Evolutionary conservation across 108 stramenopile genomes (phyloP), one percentile per base, ranked within the genome.

Genomic region (Schizochytrium sp.): DNA sequence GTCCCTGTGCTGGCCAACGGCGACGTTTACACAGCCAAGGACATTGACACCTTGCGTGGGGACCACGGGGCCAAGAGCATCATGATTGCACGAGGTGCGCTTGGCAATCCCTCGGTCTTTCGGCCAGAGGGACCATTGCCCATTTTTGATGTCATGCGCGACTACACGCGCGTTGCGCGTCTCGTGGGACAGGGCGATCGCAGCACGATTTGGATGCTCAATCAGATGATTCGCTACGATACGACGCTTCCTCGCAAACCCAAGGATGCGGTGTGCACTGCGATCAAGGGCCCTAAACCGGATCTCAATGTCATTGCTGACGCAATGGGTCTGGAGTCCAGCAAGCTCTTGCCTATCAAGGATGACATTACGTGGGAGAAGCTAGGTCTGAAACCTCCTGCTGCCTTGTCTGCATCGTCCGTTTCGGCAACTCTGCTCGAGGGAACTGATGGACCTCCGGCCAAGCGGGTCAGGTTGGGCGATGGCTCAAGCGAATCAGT

Each of bases 141-240:
- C 48, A 47, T 83, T 25, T 83, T 53, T 53, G 76, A 83, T 23
- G 76, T 83, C 4, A 83, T 83, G 76, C 19, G 51, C 23, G 76
- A 83, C 76, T 83, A 83, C 51, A 53, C 51, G 19, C 45, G 76
- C 12, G 51, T 83, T 6, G 45, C 48, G 43, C 19, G 51, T 6
- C 51, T 53, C 0, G 76, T 83, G 18, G 76, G 51, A 6, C 45
- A 83, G 12, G 48, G 19, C 3, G 48, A 53, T 12, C n/a, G 48
- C 48, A 53, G 23, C 51, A 83, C 76, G 10, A 53, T 83, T 1
- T 83, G 51, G 48, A 83, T 53, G 48, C 76, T 83, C 16, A 21
- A 83, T 8, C 76, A 83, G 76, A 83, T 83, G 76, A 21, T 83
- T 8, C 45, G 76, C 48, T 83, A 83, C 76, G 28, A 83, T 69